Evolutionary conservation across 2,329 filamentous ascomycete genomes (phyloP).

Genomic region (Exophiala viscosa): DNA sequence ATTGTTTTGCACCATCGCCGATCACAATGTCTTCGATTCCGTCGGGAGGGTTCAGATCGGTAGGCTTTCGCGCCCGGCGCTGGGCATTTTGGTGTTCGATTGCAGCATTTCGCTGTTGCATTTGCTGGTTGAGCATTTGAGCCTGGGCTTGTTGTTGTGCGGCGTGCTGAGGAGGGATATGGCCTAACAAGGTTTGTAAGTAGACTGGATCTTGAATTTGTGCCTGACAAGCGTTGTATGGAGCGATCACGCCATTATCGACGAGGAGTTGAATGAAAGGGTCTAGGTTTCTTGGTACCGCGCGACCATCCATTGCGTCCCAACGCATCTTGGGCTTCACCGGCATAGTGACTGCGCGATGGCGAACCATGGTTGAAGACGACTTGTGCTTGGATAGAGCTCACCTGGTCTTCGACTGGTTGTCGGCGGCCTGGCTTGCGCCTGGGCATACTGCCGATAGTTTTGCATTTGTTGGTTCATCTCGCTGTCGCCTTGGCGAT

Average conservation of each 20-base stretch:
- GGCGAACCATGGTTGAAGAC: not conserved
- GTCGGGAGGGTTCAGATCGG: conserved; percentile 91
- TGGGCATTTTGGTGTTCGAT: conserved; percentile 51
- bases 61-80: conserved; percentile 81
- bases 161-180: conserved; percentile 9
- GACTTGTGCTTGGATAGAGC: conserved; percentile 13
- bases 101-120: conserved; percentile 26
- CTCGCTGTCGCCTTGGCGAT: not conserved
- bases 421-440: conserved; percentile 22
- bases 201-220: conserved; percentile 1
- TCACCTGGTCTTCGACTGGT: conserved; percentile 27
- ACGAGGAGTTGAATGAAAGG: not conserved
- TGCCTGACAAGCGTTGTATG: not conserved
- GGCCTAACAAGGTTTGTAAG: conserved; percentile 14
- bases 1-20: conserved; percentile 76
- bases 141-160: conserved; percentile 26
- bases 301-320: not conserved
- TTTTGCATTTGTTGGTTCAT: conserved; percentile 30
- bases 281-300: not conserved
- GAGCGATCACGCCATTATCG: conserved; percentile 2
- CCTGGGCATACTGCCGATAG: conserved; percentile 27
- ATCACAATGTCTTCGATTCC: conserved; percentile 79
- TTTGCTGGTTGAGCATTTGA: conserved; percentile 24
- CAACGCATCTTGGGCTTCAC: too few species aligned
- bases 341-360: not conserved